These are phyloP conservation scores for Capsella rubella DNA, from an alignment of 441 rosid genomes.

Conservation along the genomic window DNA sequence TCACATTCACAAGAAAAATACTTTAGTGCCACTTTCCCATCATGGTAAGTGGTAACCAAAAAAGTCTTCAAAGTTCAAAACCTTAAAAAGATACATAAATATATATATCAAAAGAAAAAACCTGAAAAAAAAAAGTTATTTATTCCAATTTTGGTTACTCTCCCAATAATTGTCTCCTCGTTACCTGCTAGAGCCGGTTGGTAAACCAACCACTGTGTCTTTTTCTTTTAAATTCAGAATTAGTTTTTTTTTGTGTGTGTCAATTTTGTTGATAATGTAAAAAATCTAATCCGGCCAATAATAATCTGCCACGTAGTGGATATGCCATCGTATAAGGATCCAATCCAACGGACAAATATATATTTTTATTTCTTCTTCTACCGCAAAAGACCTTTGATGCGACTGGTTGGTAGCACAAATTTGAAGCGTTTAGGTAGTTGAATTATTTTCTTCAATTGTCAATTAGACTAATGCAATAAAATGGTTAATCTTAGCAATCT, in stretches of 20 bases:
- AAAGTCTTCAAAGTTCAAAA: slow-evolving; percentile 8
- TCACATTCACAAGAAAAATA: slow-evolving; percentile 20
- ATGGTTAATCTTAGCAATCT: neutral
- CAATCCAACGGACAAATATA: slow-evolving; percentile 25
- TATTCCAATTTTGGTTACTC: slow-evolving; percentile 45
- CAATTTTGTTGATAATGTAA: slow-evolving; percentile 23
- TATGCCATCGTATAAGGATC: slow-evolving; percentile 15
- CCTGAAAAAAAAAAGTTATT: slow-evolving; percentile 38
- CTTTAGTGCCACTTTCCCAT: slow-evolving; percentile 41
- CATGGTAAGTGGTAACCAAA: slow-evolving; percentile 45
- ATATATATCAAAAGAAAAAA: slow-evolving; percentile 10
- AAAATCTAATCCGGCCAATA: slow-evolving; percentile 35
- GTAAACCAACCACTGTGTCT: slow-evolving; percentile 23
- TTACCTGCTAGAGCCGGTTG: slow-evolving; percentile 37
- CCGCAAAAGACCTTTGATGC: neutral
- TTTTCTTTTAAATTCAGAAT: neutral
- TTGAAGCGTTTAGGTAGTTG: neutral
- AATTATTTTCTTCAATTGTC: neutral
- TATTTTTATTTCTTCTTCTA: neutral
- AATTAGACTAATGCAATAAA: neutral
- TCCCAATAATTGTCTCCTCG: slow-evolving; percentile 38
- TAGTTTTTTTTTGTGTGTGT: neutral
- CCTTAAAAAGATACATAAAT: slow-evolving; percentile 44
- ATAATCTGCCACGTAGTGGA: slow-evolving; percentile 32
- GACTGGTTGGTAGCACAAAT: slow-evolving; percentile 8